Conservation (phyloP, 83 land plant genomes). For the Thuja plicata region DNA sequence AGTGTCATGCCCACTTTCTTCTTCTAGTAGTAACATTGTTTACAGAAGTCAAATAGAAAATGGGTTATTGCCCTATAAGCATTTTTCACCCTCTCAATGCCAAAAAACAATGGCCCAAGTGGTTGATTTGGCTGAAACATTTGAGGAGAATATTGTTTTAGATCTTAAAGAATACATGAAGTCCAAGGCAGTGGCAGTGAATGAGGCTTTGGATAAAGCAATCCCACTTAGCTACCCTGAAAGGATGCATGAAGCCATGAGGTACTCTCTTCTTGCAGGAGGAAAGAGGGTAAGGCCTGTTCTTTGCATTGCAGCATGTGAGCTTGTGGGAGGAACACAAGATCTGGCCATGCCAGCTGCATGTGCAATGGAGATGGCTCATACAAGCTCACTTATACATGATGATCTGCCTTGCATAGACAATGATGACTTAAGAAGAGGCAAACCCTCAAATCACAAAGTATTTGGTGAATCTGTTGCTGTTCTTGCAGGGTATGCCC, state of each 20-base stretch:
- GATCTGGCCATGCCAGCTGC: constrained; percentile 55
- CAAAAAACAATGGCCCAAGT: neutral
- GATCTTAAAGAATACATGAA: constrained; percentile 29
- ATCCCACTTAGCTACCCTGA: constrained; percentile 23
- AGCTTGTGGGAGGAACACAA: constrained; percentile 53
- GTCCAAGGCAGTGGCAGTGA: constrained; percentile 32
- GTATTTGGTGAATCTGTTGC: constrained; percentile 44
- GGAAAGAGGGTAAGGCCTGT: constrained; percentile 76
- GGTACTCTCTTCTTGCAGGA: constrained; percentile 77
- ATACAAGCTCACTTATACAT: constrained; percentile 79
- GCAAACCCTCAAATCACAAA: constrained; percentile 48
- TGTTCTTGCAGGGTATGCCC: constrained; percentile 74
- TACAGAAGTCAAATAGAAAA: neutral
- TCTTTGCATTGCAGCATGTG: constrained; percentile 68
- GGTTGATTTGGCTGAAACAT: constrained; percentile 1
- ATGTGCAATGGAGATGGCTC: constrained; percentile 78
- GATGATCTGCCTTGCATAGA: constrained; percentile 86
- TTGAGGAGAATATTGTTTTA: neutral
- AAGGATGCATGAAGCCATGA: constrained; percentile 43
- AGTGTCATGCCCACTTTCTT: neutral
- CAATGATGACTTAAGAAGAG: constrained; percentile 63
- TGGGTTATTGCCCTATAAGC: neutral
- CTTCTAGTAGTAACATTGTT: neutral
- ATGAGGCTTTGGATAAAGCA: constrained; percentile 40
- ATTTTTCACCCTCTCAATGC: neutral